A percentile compares a stretch with the other conserved stretches of the same genome.
Conservation (phyloP, 2,329 filamentous ascomycete genomes). For the Colletotrichum lindemuthianum region DNA sequence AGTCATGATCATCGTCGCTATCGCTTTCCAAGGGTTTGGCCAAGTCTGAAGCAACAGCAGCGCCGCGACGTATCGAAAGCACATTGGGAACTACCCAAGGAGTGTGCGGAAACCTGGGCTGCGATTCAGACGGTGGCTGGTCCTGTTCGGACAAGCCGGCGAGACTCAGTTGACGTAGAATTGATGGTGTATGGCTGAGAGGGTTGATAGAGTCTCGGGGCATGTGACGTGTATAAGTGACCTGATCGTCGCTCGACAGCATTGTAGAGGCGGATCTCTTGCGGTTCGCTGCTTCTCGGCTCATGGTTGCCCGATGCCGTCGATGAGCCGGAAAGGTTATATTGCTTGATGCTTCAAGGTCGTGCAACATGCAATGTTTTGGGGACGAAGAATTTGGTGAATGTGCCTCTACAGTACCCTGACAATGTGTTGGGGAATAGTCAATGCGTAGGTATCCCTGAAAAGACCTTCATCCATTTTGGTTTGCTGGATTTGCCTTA, state of each 20-base stretch:
- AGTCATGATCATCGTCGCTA: slow-evolving; percentile 21
- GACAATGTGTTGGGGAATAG: no score
- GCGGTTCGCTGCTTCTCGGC: slow-evolving; percentile 39
- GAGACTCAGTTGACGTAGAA: slow-evolving; percentile 62
- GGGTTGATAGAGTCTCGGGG: slow-evolving; percentile 60
- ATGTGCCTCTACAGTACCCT: no score
- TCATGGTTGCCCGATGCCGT: not conserved
- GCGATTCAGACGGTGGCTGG: slow-evolving; percentile 49
- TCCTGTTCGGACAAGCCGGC: slow-evolving; percentile 63
- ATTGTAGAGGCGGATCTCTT: slow-evolving; percentile 43
- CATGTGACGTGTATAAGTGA: slow-evolving; percentile 37
- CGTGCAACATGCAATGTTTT: no score
- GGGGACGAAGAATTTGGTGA: no score
- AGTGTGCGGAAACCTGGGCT: slow-evolving; percentile 63
- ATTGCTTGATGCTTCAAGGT: no score
- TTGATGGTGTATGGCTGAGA: slow-evolving; percentile 61
- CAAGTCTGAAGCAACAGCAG: not conserved
- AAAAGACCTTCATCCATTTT: no score
- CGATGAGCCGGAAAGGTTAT: no score
- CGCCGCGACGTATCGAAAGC: not conserved
- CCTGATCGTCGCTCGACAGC: slow-evolving; percentile 29
- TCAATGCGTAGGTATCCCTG: no score
- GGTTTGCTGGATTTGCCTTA: no score
- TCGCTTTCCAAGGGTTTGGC: slow-evolving; percentile 15
- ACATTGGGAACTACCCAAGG: slow-evolving; percentile 28